Evolutionary conservation across 2,329 filamentous ascomycete genomes (phyloP).

Genomic region (Sporothrix variecibatus): DNA sequence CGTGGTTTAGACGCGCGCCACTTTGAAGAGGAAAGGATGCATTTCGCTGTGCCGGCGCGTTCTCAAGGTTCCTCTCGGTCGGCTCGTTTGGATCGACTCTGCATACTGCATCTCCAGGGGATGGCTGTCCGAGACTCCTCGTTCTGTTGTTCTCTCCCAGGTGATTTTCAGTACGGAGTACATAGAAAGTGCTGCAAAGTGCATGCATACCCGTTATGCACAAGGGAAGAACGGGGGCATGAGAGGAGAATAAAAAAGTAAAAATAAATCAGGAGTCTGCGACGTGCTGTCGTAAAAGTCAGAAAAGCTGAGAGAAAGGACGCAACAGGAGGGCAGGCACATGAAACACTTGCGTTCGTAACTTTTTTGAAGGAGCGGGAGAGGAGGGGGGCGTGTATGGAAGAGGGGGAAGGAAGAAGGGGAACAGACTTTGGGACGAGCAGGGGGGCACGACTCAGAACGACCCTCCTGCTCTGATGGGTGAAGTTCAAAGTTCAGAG

Average conservation of each 20-base stretch:
- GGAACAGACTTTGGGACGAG: conserved; percentile 10
- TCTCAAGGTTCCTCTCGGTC: not conserved
- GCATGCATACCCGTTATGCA: conserved; percentile 14
- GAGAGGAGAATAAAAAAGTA: not conserved
- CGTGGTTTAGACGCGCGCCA: conserved; percentile 11
- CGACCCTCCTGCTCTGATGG: not conserved
- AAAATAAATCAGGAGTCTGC: not conserved
- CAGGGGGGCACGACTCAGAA: not conserved
- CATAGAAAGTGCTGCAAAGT: not conserved
- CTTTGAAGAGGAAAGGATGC: not conserved
- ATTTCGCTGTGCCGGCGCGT: not conserved
- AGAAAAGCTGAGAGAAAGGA: not conserved
- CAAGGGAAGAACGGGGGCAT: not conserved
- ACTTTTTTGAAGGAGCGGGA: not conserved
- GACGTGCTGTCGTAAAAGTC: not conserved
- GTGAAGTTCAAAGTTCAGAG: not conserved
- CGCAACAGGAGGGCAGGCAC: not conserved
- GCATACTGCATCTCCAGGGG: not conserved
- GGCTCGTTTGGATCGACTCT: conserved; percentile 11
- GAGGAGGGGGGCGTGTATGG: not conserved
- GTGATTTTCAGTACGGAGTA: not conserved
- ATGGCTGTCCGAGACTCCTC: not conserved
- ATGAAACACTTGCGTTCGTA: conserved; percentile 16
- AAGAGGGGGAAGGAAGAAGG: not conserved
- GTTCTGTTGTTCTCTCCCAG: not conserved